These are phyloP conservation scores for Calonectria montana DNA, from an alignment of 2,329 filamentous ascomycete genomes.

Conservation along the genomic window DNA sequence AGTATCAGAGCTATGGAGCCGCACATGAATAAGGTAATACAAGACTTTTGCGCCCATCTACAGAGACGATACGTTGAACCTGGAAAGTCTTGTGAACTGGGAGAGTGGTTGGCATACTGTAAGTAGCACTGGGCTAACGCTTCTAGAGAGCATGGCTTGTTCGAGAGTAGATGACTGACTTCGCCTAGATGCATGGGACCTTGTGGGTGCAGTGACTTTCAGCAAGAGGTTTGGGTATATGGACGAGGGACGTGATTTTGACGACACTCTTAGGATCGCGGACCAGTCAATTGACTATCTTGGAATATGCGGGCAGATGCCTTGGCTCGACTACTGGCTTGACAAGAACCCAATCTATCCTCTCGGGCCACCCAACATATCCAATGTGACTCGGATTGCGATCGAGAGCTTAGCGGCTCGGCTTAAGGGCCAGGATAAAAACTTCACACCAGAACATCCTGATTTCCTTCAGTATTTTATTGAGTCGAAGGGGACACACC, in stretches of 20 bases:
- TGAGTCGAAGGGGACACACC: constrained; percentile 48
- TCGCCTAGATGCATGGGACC: constrained; percentile 50
- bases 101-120: constrained; percentile 56
- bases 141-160: neutral
- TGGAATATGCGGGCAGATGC: constrained; percentile 42
- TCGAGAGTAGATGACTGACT: neutral
- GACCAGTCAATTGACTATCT: constrained; percentile 50
- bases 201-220: constrained; percentile 56
- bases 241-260: constrained; percentile 50
- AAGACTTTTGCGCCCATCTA: constrained; percentile 45
- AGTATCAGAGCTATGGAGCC: constrained; percentile 37
- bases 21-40: constrained; percentile 45
- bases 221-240: constrained; percentile 56
- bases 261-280: constrained; percentile 48
- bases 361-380: constrained; percentile 48
- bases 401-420: constrained; percentile 45
- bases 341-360: constrained; percentile 53
- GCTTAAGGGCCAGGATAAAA: constrained; percentile 42
- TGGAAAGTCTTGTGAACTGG: constrained; percentile 48
- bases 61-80: constrained; percentile 47
- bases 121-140: constrained; percentile 17
- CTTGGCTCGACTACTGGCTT: constrained; percentile 48
- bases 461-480: constrained; percentile 56
- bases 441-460: constrained; percentile 33
- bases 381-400: constrained; percentile 42